Evolutionary conservation across 2,329 filamentous ascomycete species (phyloP), one percentile per base, ranked within the genome.

Genomic region (Colletotrichum truncatum): DNA sequence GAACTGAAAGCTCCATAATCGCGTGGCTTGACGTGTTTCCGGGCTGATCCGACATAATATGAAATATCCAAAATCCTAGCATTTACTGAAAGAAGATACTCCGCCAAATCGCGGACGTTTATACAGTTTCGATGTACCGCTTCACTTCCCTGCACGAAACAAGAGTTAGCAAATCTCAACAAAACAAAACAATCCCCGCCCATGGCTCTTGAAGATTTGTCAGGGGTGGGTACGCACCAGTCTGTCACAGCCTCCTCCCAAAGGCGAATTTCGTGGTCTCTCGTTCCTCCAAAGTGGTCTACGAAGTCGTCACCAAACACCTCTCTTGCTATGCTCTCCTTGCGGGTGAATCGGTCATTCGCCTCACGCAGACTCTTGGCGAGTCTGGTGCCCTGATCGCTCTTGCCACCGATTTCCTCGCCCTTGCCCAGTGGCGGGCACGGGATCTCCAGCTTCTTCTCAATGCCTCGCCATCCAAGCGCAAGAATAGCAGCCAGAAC

Each of bases 201-300:
- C 6, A 8, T 21, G 8, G 48, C 32, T 14, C 26, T 6, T 43
- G 26, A 9, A 7, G 26, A 16, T 23, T 55, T 14, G 10, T 55
- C 23, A 18, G 41, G 26, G 14, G 16, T 28, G 43, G 36, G 56
- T 59, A 89, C 91, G 77, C 84, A 95, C 94, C 95, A 98, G 78
- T 98, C 96, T 18, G 96, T 98, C 6, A 98, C 95, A 2, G 94
- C 94, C 77, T 98, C 95, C 72, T 98, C 94, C 91, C 93, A 99
- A 18, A 97, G 80, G 67, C 92, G 84, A 64, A 96, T 86, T 80
- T 99, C 96, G 78, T 99, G 94, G 77, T 97, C 91, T 69, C 96
- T 87, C 16, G 95, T 97, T 14, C 96, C 96, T 11, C 91, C 93
- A 81, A 91, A 99, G 77, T 98, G 96, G 14, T 98, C 94, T 3